Conservation (phyloP, 129 eudicot genomes). For the Arctium lappa region DNA sequence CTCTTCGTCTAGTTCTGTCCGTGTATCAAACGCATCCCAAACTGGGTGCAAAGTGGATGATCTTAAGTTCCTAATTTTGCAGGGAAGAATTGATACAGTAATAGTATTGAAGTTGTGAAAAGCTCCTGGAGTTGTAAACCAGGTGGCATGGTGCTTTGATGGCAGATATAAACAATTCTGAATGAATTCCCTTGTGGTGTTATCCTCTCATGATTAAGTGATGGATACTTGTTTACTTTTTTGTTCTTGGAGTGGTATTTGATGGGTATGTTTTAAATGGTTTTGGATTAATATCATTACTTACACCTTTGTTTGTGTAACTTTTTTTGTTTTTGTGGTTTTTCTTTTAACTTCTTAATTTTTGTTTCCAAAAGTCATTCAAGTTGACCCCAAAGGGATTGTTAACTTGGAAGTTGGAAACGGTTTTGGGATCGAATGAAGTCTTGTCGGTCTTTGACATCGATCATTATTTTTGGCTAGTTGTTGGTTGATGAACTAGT, state of each 20-base stretch:
- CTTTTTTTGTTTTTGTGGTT: background rate
- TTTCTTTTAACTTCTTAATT: background rate
- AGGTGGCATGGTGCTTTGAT: constrained; percentile 36
- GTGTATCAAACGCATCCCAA: background rate
- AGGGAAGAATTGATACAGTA: constrained; percentile 32
- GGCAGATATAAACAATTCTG: constrained; percentile 20
- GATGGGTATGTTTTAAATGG: constrained; percentile 22
- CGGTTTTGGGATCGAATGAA: background rate
- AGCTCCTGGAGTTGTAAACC: constrained; percentile 23
- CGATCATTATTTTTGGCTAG: too few relatives aligned
- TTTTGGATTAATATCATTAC: constrained; percentile 33
- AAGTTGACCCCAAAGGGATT: background rate
- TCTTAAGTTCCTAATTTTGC: constrained; percentile 9
- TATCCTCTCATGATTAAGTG: constrained; percentile 41
- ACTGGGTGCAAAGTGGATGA: background rate
- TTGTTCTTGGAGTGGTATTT: constrained; percentile 20
- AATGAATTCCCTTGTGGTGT: constrained; percentile 30
- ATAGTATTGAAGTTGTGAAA: constrained; percentile 43
- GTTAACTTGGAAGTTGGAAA: background rate
- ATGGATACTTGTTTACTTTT: constrained; percentile 29
- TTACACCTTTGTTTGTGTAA: constrained; percentile 24
- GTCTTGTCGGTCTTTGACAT: too few relatives aligned
- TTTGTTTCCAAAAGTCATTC: background rate
- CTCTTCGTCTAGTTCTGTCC: background rate
- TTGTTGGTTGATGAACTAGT: background rate